Conservation (phyloP, 768 basidiomycete genomes). For the Daedalea quercina region DNA sequence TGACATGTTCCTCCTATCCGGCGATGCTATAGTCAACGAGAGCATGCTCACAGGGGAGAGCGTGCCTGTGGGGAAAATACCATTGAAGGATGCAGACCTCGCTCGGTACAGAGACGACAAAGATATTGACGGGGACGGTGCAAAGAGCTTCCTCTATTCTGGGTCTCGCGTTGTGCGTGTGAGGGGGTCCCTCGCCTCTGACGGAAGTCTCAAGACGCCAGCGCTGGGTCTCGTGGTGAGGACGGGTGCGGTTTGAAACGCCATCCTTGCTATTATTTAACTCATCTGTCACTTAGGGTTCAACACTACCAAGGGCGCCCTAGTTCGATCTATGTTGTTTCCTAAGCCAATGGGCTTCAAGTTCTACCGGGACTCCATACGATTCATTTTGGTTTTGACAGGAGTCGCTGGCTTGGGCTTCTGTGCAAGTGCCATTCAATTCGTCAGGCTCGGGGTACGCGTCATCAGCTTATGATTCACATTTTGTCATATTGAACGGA, state of each 20-base stretch:
- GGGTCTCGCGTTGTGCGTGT: conserved; percentile 91
- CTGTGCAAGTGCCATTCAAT: conserved; percentile 85
- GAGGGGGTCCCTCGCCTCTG: conserved; percentile 50
- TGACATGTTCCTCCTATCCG: conserved; percentile 87
- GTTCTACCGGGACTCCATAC: conserved; percentile 88
- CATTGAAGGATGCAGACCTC: conserved; percentile 76
- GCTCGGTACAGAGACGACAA: conserved; percentile 61
- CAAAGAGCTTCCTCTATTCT: conserved; percentile 82
- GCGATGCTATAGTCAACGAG: conserved; percentile 97
- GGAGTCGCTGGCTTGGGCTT: conserved; percentile 92
- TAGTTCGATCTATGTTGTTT: conserved; percentile 96
- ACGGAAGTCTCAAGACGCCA: conserved; percentile 46
- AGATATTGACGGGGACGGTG: conserved; percentile 50
- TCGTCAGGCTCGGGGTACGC: conserved; percentile 77
- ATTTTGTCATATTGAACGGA: background rate
- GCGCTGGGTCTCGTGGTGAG: conserved; percentile 81
- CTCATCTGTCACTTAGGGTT: conserved; percentile 50
- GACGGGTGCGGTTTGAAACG: conserved; percentile 49
- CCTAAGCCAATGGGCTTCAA: conserved; percentile 99
- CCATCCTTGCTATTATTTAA: background rate
- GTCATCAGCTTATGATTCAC: background rate
- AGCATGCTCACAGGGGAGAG: conserved; percentile 99
- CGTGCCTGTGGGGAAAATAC: conserved; percentile 89
- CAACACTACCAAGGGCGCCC: conserved; percentile 94
- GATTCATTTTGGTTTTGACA: conserved; percentile 88